Evolutionary conservation across 495 filamentous ascomycete genomes (phyloP).

Genomic region (Copromyces sp.): DNA sequence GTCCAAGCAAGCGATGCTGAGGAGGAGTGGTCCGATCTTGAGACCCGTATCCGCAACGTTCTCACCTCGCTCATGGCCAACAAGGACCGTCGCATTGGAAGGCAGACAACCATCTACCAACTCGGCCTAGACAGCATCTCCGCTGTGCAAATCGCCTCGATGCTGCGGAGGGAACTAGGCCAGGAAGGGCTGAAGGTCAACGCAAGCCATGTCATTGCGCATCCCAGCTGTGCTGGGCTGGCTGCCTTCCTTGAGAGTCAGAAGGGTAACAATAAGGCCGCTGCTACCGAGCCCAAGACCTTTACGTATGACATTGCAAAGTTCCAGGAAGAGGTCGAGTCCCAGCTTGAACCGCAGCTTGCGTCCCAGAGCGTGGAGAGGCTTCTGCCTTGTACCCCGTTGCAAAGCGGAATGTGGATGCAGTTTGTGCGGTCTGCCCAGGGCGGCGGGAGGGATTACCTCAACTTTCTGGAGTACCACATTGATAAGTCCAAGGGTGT

Average conservation of each 20-base stretch:
- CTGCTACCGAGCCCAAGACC: too few species aligned
- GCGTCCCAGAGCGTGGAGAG: conserved; percentile 24
- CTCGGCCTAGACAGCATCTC: conserved; percentile 84
- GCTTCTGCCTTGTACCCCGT: conserved; percentile 52
- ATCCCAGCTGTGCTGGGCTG: conserved; percentile 42
- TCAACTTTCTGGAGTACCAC: conserved; percentile 47
- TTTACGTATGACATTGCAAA: conserved; percentile 31
- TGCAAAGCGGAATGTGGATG: conserved; percentile 54
- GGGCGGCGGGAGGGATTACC: conserved; percentile 41
- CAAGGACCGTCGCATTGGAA: conserved; percentile 44
- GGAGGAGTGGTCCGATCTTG: conserved; percentile 39
- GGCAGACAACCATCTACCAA: conserved; percentile 60
- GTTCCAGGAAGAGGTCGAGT: conserved; percentile 26
- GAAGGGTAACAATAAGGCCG: too few species aligned
- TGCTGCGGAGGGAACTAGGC: conserved; percentile 38
- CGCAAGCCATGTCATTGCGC: conserved; percentile 60
- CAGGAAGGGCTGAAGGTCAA: conserved; percentile 39
- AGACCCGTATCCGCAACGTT: conserved; percentile 42
- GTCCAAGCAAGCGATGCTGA: neutral
- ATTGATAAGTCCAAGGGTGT: conserved; percentile 14
- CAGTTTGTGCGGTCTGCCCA: conserved; percentile 42
- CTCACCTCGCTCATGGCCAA: conserved; percentile 45
- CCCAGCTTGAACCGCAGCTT: conserved; percentile 18
- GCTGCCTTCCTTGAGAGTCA: conserved; percentile 19
- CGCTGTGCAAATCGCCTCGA: conserved; percentile 63